phyloP scores from a whole-genome alignment of 2,329 filamentous ascomycete genomes.

The Verticillium isaacii region DNA sequence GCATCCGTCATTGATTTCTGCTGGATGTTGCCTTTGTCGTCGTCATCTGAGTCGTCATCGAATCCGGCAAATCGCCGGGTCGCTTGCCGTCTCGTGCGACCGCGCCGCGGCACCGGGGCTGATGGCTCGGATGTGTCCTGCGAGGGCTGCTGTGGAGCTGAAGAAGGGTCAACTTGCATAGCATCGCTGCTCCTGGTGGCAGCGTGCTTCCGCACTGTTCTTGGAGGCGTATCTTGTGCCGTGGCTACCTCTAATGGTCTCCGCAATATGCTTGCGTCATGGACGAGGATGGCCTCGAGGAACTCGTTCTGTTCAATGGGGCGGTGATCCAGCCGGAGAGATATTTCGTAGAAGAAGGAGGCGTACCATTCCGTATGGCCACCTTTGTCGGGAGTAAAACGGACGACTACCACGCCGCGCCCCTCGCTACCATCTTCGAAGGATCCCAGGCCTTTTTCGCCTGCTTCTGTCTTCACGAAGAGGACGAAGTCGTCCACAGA shows the following conservation, averaged over 20 bases:
- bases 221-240: constrained; percentile 21
- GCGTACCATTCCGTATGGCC: constrained; percentile 60
- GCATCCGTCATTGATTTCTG: constrained; percentile 15
- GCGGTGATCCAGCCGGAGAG: constrained; percentile 70
- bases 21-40: constrained; percentile 22
- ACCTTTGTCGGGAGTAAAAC: constrained; percentile 57
- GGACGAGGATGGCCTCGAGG: constrained; percentile 80
- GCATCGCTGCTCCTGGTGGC: constrained; percentile 10
- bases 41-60: constrained; percentile 41
- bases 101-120: not conserved
- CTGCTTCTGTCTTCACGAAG: constrained; percentile 70
- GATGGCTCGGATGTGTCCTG: not conserved
- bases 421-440: constrained; percentile 61
- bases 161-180: constrained; percentile 20
- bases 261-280: constrained; percentile 68
- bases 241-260: constrained; percentile 56
- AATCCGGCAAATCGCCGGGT: constrained; percentile 68
- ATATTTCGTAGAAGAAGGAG: constrained; percentile 64
- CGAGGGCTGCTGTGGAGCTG: constrained; percentile 4
- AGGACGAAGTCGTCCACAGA: constrained; percentile 70
- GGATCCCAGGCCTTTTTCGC: constrained; percentile 64
- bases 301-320: constrained; percentile 89
- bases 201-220: constrained; percentile 3
- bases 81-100: constrained; percentile 16
- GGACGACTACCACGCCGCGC: constrained; percentile 73